These are phyloP conservation scores for Penicillium fimorum DNA, from an alignment of 495 filamentous ascomycete species.

Conservation along the genomic window DNA sequence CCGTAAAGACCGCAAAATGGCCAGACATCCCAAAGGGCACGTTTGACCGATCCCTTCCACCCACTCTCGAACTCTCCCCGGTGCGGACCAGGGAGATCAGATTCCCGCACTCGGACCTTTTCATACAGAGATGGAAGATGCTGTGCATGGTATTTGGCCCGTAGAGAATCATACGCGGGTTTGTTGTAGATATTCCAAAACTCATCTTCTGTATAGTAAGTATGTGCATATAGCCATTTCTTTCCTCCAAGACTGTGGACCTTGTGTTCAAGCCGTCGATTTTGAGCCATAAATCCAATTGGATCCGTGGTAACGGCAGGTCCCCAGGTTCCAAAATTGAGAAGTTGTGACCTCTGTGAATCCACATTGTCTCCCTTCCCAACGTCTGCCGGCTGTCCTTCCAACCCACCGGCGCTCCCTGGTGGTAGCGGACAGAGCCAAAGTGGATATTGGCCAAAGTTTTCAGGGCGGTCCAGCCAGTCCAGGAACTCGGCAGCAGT, in stretches of 20 bases:
- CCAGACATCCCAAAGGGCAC: conserved; percentile 23
- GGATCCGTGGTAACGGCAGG: conserved; percentile 25
- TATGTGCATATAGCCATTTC: conserved; percentile 59
- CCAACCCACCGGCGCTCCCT: conserved; percentile 11
- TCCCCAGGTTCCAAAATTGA: conserved; percentile 58
- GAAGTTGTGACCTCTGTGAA: conserved; percentile 27
- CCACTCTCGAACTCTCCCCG: conserved; percentile 15
- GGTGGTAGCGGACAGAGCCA: conserved; percentile 54
- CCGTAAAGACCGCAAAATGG: conserved; percentile 28
- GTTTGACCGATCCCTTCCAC: conserved; percentile 18
- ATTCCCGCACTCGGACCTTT: conserved; percentile 47
- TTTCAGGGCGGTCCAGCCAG: conserved; percentile 36
- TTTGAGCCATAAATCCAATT: conserved; percentile 50
- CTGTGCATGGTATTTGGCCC: conserved; percentile 49
- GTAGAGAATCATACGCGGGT: conserved; percentile 46
- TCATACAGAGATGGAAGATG: conserved; percentile 52
- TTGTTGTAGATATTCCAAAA: conserved; percentile 56
- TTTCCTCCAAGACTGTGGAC: conserved; percentile 63
- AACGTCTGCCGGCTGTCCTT: conserved; percentile 23
- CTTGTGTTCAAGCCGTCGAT: conserved; percentile 63
- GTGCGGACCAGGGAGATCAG: conserved; percentile 16
- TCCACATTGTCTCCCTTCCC: conserved; percentile 16
- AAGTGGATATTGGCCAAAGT: conserved; percentile 53
- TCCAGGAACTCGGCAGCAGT: conserved; percentile 49
- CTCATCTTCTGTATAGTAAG: conserved; percentile 53